phyloP scores from a whole-genome alignment of 2,329 filamentous ascomycete species.

The Septoria linicola region DNA sequence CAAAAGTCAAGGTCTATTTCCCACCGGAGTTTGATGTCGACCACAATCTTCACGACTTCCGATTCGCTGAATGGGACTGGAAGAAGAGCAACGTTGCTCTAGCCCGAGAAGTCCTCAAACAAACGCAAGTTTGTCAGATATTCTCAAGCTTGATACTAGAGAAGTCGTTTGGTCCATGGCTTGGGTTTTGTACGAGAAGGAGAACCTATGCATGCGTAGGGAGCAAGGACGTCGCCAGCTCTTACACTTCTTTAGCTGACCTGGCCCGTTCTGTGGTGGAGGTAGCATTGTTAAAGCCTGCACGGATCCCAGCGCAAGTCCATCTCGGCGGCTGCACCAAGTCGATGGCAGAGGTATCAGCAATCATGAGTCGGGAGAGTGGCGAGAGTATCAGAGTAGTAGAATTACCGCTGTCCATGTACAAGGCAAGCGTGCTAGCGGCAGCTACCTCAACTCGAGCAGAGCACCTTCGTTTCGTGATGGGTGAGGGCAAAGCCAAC shows the following conservation, averaged over 20 bases:
- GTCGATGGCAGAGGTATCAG: neutral
- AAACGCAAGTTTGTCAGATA: conserved; percentile 13
- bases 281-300: conserved; percentile 2
- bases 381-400: conserved; percentile 2
- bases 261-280: conserved; percentile 9
- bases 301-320: conserved; percentile 7
- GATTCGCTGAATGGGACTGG: conserved; percentile 7
- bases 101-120: neutral
- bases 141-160: conserved; percentile 13
- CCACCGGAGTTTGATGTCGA: conserved; percentile 14
- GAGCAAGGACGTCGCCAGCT: conserved; percentile 6
- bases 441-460: neutral
- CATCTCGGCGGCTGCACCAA: conserved; percentile 11
- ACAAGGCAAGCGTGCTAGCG: conserved; percentile 14
- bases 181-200: conserved; percentile 4
- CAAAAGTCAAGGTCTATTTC: conserved; percentile 7
- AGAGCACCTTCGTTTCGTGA: conserved; percentile 9
- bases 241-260: conserved; percentile 5
- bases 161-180: conserved; percentile 10
- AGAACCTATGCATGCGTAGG: conserved; percentile 11
- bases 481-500: conserved; percentile 13
- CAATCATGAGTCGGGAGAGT: conserved; percentile 5
- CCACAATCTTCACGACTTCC: conserved; percentile 14
- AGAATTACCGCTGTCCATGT: conserved; percentile 7
- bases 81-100: conserved; percentile 5